Evolutionary conservation across 2,329 filamentous ascomycete species (phyloP).

Genomic region (Paecilomyces sp.): DNA sequence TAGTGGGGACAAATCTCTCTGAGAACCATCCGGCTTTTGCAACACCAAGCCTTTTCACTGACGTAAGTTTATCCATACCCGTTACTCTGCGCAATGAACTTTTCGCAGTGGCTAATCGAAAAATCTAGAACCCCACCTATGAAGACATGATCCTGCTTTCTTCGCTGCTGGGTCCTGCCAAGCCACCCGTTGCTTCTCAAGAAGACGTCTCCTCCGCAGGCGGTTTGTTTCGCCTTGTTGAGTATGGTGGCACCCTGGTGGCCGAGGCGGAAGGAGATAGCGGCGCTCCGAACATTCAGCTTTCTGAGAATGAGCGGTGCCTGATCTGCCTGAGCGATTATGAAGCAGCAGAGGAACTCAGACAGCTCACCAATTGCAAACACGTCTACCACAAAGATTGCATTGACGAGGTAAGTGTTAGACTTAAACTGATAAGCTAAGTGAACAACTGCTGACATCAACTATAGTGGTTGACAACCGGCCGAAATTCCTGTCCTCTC

Average conservation of each 20-base stretch:
- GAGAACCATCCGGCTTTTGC: slow-evolving; percentile 65
- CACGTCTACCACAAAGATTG: slow-evolving; percentile 63
- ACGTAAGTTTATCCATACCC: slow-evolving; percentile 39
- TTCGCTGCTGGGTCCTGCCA: slow-evolving; percentile 59
- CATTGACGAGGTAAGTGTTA: slow-evolving; percentile 56
- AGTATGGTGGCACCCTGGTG: slow-evolving; percentile 35
- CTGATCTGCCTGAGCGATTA: slow-evolving; percentile 62
- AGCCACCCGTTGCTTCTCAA: slow-evolving; percentile 60
- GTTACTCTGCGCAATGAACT: not conserved
- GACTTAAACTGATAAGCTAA: not conserved
- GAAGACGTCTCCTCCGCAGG: slow-evolving; percentile 58
- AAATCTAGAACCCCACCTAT: slow-evolving; percentile 52
- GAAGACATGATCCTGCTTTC: slow-evolving; percentile 66
- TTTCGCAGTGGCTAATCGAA: slow-evolving; percentile 5
- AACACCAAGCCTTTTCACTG: slow-evolving; percentile 62
- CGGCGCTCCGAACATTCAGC: slow-evolving; percentile 25
- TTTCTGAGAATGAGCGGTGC: slow-evolving; percentile 50
- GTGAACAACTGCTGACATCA: not conserved
- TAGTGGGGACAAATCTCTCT: slow-evolving; percentile 62
- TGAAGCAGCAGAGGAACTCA: slow-evolving; percentile 53
- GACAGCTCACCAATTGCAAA: slow-evolving; percentile 55
- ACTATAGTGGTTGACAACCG: slow-evolving; percentile 60
- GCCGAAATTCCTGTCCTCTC: slow-evolving; percentile 57
- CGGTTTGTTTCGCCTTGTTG: slow-evolving; percentile 51
- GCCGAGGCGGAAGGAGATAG: slow-evolving; percentile 38